Percentiles rank a stretch among this genome's conserved stretches.
These are phyloP conservation scores for Sphaerostilbella broomeana DNA, from an alignment of 2,329 filamentous ascomycete genomes.

Conservation along the genomic window DNA sequence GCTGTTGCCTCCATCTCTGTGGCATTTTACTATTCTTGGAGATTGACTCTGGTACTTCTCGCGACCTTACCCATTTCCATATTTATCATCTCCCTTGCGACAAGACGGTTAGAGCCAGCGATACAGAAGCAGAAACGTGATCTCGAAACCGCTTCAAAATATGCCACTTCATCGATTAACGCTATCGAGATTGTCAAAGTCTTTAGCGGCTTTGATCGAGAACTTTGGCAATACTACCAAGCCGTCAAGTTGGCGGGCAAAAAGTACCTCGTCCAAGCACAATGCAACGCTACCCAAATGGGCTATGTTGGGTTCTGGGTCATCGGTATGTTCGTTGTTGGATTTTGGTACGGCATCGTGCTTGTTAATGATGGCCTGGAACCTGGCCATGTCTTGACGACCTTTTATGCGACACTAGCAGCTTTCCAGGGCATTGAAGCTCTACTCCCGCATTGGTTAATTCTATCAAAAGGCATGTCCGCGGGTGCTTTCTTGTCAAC, in stretches of 20 bases:
- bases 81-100: slow-evolving; percentile 52
- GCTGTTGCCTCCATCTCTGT: slow-evolving; percentile 60
- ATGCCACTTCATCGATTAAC: slow-evolving; percentile 60
- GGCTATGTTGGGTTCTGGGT: slow-evolving; percentile 68
- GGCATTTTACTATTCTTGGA: slow-evolving; percentile 76
- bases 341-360: slow-evolving; percentile 79
- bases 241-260: slow-evolving; percentile 52
- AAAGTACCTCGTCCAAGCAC: slow-evolving; percentile 62
- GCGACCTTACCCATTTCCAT: slow-evolving; percentile 64
- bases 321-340: slow-evolving; percentile 73
- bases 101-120: slow-evolving; percentile 54
- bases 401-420: slow-evolving; percentile 76
- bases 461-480: slow-evolving; percentile 71
- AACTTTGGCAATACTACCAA: slow-evolving; percentile 57
- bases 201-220: slow-evolving; percentile 68
- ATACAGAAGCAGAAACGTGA: slow-evolving; percentile 63
- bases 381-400: slow-evolving; percentile 67
- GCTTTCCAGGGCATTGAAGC: slow-evolving; percentile 69
- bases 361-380: slow-evolving; percentile 56
- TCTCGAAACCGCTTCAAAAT: slow-evolving; percentile 64
- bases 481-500: slow-evolving; percentile 59
- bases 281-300: slow-evolving; percentile 64
- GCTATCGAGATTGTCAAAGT: slow-evolving; percentile 83
- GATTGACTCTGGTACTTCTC: slow-evolving; percentile 72
- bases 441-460: slow-evolving; percentile 68